Conservation (phyloP, 371 early-diverging fungal species). For the Lichtheimia corymbifera region DNA sequence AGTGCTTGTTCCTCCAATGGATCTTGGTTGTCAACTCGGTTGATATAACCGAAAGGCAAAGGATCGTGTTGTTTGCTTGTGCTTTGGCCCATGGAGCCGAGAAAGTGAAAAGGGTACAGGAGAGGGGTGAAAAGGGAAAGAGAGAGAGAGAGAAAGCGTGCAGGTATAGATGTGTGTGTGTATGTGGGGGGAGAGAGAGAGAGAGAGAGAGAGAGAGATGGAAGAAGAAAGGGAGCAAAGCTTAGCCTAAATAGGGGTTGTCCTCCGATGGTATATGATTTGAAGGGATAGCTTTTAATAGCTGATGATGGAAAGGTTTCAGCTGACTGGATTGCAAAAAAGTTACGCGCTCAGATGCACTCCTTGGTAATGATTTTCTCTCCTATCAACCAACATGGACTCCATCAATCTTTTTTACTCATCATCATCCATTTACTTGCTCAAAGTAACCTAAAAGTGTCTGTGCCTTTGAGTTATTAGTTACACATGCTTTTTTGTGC, state of each 20-base stretch:
- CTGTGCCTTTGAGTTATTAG: no score
- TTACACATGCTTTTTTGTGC: no score
- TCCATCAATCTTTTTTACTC: no score
- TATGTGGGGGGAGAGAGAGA: not conserved
- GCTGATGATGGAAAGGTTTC: no score
- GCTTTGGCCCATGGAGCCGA: constrained; percentile 31
- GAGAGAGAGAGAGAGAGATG: not conserved
- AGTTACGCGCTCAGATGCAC: no score
- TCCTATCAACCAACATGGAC: no score
- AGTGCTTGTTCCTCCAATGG: constrained; percentile 2
- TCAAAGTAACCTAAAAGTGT: no score
- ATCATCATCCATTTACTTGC: no score
- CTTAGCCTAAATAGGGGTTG: constrained; percentile 3
- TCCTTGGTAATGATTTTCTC: no score
- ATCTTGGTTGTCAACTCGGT: constrained; percentile 12
- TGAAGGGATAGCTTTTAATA: no score
- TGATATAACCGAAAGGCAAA: constrained; percentile 41
- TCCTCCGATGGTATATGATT: not conserved
- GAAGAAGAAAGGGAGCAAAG: constrained; percentile 5
- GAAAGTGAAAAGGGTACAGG: constrained; percentile 3
- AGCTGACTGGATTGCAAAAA: no score
- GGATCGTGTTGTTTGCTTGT: constrained; percentile 38
- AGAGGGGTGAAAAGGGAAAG: constrained; percentile 5
- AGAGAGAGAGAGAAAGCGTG: not conserved
- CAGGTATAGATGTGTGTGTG: no score